These are phyloP conservation scores for Epithemia pelagica DNA, from an alignment of 108 stramenopile genomes.

Conservation along the genomic window DNA sequence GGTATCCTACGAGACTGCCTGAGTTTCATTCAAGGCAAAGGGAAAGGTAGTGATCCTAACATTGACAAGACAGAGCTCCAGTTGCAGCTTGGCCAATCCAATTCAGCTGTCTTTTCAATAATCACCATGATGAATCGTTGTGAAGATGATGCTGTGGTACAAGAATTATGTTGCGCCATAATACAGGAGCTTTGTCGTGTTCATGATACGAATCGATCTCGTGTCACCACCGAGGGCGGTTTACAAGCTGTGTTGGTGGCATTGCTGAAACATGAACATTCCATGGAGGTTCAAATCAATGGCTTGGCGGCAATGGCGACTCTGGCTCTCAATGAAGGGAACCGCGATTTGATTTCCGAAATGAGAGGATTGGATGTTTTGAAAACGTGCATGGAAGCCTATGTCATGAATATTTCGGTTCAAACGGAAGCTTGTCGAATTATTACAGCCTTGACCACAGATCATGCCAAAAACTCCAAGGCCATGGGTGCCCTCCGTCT, in stretches of 20 bases:
- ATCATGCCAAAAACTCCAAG: constrained; percentile 1
- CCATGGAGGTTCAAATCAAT: neutral
- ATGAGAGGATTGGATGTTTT: constrained; percentile 7
- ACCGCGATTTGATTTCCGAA: neutral
- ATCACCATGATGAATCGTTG: constrained; percentile 4
- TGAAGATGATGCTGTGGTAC: constrained; percentile 8
- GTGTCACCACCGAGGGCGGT: neutral
- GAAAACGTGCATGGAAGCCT: constrained; percentile 2
- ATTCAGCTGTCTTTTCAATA: neutral
- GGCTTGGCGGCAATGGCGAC: neutral
- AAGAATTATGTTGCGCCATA: neutral
- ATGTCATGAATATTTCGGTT: neutral
- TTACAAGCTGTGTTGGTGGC: constrained; percentile 1
- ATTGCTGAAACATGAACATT: constrained; percentile 5
- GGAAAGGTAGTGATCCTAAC: neutral
- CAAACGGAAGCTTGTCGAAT: constrained; percentile 2
- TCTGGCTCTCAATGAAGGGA: neutral
- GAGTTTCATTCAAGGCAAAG: neutral
- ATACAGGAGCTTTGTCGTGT: neutral
- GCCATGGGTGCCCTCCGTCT: neutral
- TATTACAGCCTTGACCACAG: neutral
- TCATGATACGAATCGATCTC: neutral
- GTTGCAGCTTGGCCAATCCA: neutral
- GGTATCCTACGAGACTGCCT: neutral
- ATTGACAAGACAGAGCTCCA: neutral